A percentile compares a stretch with the other conserved stretches of the same genome.
phyloP scores from a whole-genome alignment of 208 protist genomes.

The Acanthamoeba triangularis region DNA sequence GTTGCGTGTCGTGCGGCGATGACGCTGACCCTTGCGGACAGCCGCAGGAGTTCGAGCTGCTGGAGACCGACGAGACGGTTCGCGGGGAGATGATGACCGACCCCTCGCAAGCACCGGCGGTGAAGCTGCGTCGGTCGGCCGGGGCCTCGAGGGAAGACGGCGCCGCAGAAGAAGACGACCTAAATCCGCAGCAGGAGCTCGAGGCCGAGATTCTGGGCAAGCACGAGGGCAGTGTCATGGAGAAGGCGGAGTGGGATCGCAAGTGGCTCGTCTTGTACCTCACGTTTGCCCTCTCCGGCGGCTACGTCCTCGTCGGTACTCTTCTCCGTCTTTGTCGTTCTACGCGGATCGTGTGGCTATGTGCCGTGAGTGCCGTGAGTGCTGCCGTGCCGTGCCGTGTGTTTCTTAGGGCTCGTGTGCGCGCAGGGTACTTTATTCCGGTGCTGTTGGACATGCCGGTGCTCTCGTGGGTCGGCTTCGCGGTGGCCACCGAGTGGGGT shows the following conservation, averaged over 20 bases:
- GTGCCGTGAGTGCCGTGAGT: too few relatives aligned
- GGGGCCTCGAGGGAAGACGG: background rate
- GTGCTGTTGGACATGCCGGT: slow-evolving; percentile 76
- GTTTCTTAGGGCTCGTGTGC: background rate
- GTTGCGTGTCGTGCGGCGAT: too few relatives aligned
- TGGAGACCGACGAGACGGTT: background rate
- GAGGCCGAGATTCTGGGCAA: background rate
- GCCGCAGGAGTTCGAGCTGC: background rate
- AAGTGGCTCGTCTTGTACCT: slow-evolving; percentile 78
- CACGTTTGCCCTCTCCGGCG: slow-evolving; percentile 67
- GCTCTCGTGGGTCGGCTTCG: slow-evolving; percentile 76
- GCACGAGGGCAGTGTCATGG: background rate
- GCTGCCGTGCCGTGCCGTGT: too few relatives aligned
- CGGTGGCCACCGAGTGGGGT: slow-evolving; percentile 59
- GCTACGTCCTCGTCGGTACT: slow-evolving; percentile 66
- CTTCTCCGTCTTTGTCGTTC: background rate
- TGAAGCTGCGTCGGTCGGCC: background rate
- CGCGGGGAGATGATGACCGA: background rate
- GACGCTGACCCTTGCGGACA: background rate
- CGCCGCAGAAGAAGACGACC: background rate
- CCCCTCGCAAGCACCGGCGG: too few relatives aligned
- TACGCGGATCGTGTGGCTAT: background rate
- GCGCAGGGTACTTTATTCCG: slow-evolving; percentile 78
- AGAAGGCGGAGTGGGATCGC: slow-evolving; percentile 71
- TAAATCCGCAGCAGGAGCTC: background rate